phyloP scores from a whole-genome alignment of 495 filamentous ascomycete genomes.

The Pseudotulostoma volvatum region DNA sequence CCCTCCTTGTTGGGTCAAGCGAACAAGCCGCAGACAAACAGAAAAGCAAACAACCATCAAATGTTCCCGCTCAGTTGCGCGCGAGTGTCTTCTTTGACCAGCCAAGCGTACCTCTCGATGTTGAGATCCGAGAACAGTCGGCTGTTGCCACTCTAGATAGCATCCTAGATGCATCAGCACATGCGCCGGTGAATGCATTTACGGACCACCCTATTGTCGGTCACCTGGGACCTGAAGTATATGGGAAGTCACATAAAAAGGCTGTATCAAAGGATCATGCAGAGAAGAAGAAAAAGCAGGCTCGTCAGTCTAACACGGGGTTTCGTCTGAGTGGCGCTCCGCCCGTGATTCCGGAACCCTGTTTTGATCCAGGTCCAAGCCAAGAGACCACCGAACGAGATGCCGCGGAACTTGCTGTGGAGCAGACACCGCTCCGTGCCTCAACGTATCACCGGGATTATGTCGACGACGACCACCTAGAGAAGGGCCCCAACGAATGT shows the following conservation, averaged over 20 bases:
- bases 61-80: constrained; percentile 72
- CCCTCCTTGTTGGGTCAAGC: constrained; percentile 1
- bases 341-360: constrained; percentile 1
- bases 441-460: constrained; percentile 4
- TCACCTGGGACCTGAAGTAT: constrained; percentile 47
- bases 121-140: constrained; percentile 63
- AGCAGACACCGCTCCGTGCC: not conserved
- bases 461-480: constrained; percentile 9
- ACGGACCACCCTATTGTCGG: constrained; percentile 84
- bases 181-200: constrained; percentile 84
- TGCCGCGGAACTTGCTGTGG: not conserved
- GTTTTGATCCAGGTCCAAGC: not conserved
- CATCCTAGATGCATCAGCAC: constrained; percentile 85
- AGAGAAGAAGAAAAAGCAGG: constrained; percentile 10
- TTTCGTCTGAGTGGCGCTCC: constrained; percentile 6
- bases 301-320: constrained; percentile 11
- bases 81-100: constrained; percentile 84
- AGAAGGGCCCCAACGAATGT: constrained; percentile 4
- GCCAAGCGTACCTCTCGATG: constrained; percentile 38
- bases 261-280: constrained; percentile 10
- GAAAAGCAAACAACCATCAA: constrained; percentile 23
- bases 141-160: constrained; percentile 81
- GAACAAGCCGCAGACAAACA: not conserved
- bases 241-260: constrained; percentile 29
- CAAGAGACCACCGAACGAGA: not conserved